Percentiles rank a stretch among this genome's conserved stretches.
Conservation (phyloP, 208 protist species). For the Naegleria gruberi region DNA sequence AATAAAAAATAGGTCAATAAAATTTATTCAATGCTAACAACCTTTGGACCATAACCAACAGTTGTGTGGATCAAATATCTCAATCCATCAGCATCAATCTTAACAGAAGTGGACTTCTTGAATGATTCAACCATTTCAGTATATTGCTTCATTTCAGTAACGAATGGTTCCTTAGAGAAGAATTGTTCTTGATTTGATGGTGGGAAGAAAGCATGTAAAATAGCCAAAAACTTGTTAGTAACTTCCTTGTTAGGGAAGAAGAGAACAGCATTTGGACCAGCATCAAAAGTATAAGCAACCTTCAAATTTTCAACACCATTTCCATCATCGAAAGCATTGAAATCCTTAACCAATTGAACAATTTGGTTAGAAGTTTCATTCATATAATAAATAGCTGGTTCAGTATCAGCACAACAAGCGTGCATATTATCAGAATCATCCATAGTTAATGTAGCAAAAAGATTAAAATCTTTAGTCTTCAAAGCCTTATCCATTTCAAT, state of each 20-base stretch:
- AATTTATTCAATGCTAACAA: not conserved
- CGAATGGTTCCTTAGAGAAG: not conserved
- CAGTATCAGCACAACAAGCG: constrained; percentile 89
- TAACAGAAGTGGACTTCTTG: not conserved
- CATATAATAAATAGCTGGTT: constrained; percentile 95
- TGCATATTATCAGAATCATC: constrained; percentile 95
- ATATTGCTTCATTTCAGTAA: not conserved
- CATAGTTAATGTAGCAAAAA: constrained; percentile 82
- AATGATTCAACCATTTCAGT: not conserved
- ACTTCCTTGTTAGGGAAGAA: constrained; percentile 72
- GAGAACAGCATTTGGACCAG: constrained; percentile 96
- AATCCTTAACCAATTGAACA: constrained; percentile 79
- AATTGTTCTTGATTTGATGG: not conserved
- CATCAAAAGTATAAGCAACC: constrained; percentile 98
- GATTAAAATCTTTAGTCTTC: constrained; percentile 74
- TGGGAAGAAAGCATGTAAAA: constrained; percentile 73
- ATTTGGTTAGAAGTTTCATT: constrained; percentile 91
- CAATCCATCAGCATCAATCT: not conserved
- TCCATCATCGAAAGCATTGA: constrained; percentile 53
- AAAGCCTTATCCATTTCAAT: constrained; percentile 79
- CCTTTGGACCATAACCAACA: constrained; percentile 35
- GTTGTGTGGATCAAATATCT: constrained; percentile 40
- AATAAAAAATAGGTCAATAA: not conserved
- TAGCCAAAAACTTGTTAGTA: constrained; percentile 70
- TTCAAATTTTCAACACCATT: constrained; percentile 42